Conservation (phyloP, 192 early-diverging fungal species). For the Geranomyces variabilis region DNA sequence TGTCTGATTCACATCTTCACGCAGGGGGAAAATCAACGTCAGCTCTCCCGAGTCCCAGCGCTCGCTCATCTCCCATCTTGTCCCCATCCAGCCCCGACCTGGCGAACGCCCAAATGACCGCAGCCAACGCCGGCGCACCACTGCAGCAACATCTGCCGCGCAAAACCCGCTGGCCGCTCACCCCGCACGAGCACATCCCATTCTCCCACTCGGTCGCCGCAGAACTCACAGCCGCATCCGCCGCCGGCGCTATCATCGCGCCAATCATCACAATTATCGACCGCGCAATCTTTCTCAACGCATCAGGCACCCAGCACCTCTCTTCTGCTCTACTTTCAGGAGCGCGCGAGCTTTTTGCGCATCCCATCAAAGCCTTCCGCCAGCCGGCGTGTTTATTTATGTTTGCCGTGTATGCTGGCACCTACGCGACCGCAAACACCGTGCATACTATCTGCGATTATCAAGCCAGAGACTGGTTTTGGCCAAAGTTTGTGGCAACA, state of each 20-base stretch:
- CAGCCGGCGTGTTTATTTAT: conserved; percentile 45
- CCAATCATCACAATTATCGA: conserved; percentile 54
- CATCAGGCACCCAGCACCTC: conserved; percentile 39
- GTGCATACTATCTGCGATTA: conserved; percentile 44
- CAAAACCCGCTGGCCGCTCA: neutral
- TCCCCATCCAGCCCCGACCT: too few relatives aligned
- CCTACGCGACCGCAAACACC: conserved; percentile 49
- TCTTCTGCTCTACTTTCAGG: conserved; percentile 30
- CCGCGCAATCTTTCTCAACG: conserved; percentile 49
- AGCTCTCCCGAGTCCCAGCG: too few relatives aligned
- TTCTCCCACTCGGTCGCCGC: conserved; percentile 23
- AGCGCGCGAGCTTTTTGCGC: conserved; percentile 30
- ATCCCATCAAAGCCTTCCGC: conserved; percentile 31
- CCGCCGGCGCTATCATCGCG: conserved; percentile 22
- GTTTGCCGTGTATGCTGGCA: conserved; percentile 44
- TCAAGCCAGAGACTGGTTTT: conserved; percentile 26
- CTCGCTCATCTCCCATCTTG: too few relatives aligned
- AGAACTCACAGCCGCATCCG: conserved; percentile 12
- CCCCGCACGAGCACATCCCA: conserved; percentile 23
- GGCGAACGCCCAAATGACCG: too few relatives aligned
- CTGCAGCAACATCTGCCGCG: neutral
- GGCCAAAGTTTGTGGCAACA: conserved; percentile 47
- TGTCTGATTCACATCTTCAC: too few relatives aligned
- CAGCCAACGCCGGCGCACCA: too few relatives aligned
- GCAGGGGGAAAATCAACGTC: too few relatives aligned